phyloP scores from a whole-genome alignment of 345 rosid genomes.

The Eucalyptus microcorys region DNA sequence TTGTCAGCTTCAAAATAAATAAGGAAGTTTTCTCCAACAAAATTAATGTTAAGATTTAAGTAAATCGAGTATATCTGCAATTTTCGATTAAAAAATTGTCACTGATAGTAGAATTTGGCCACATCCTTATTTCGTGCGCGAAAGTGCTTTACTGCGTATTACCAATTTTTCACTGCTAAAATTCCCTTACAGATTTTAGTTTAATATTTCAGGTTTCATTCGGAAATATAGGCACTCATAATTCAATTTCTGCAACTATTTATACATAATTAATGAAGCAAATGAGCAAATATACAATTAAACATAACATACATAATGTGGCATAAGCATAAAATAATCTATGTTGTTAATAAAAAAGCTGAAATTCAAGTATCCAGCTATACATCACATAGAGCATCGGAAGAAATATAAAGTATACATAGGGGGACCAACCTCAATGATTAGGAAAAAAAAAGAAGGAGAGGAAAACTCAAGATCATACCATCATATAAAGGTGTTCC shows the following conservation, averaged over 20 bases:
- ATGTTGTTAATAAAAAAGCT: neutral
- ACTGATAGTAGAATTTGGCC: neutral
- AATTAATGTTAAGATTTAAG: neutral
- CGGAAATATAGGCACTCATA: neutral
- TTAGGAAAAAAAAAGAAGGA: too few relatives aligned
- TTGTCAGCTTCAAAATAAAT: too few relatives aligned
- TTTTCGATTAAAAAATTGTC: neutral
- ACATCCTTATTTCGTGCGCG: neutral
- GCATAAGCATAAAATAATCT: neutral
- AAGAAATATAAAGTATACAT: too few relatives aligned
- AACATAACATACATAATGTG: neutral
- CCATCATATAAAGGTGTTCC: neutral
- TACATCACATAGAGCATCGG: neutral
- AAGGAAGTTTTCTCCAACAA: too few relatives aligned
- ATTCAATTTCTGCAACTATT: neutral
- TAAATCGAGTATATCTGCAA: neutral
- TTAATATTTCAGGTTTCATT: neutral
- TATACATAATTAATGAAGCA: neutral
- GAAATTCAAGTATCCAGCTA: neutral
- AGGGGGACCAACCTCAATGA: neutral
- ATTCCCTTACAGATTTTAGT: neutral
- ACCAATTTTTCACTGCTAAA: neutral
- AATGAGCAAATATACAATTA: neutral
- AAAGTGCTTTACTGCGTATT: neutral
- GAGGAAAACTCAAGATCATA: too few relatives aligned